Percentiles rank a stretch among this genome's conserved stretches.
These are phyloP conservation scores for Pestalotiopsis sp. DNA, from an alignment of 2,329 filamentous ascomycete species.

Conservation along the genomic window DNA sequence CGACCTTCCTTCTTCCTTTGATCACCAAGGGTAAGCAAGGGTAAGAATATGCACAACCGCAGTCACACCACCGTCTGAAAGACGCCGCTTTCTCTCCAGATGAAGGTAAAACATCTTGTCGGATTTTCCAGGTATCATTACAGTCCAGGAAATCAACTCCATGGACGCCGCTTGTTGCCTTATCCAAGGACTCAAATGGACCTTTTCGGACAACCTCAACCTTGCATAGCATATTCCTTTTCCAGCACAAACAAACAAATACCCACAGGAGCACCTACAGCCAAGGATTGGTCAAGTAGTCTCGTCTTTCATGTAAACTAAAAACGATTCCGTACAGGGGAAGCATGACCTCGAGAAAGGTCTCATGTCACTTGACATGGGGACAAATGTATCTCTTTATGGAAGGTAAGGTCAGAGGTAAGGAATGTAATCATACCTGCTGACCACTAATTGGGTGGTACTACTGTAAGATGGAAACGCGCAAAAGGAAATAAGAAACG, in stretches of 20 bases:
- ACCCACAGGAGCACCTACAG: not conserved
- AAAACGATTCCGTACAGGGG: not conserved
- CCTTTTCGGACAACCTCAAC: not conserved
- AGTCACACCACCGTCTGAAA: not conserved
- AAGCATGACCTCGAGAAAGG: not conserved
- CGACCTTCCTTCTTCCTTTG: slow-evolving; percentile 36
- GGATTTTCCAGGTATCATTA: not conserved
- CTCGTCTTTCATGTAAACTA: slow-evolving; percentile 7
- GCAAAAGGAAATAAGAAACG: not conserved
- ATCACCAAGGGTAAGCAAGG: slow-evolving; percentile 39
- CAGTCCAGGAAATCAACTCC: not conserved
- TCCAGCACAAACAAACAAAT: not conserved
- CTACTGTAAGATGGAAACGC: slow-evolving; percentile 2
- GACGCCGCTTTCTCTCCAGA: not conserved
- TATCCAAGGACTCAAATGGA: not conserved
- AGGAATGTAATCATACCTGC: slow-evolving; percentile 44
- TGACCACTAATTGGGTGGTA: slow-evolving; percentile 19
- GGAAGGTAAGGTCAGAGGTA: slow-evolving; percentile 60
- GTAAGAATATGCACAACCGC: slow-evolving; percentile 28
- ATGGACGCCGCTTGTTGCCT: not conserved
- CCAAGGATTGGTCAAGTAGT: slow-evolving; percentile 11
- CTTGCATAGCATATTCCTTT: not conserved
- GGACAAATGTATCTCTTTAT: not conserved
- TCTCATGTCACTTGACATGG: not conserved
- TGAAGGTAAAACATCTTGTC: slow-evolving; percentile 10